Evolutionary conservation across 2,329 filamentous ascomycete species (phyloP).

Genomic region (Claviceps lovelessii): DNA sequence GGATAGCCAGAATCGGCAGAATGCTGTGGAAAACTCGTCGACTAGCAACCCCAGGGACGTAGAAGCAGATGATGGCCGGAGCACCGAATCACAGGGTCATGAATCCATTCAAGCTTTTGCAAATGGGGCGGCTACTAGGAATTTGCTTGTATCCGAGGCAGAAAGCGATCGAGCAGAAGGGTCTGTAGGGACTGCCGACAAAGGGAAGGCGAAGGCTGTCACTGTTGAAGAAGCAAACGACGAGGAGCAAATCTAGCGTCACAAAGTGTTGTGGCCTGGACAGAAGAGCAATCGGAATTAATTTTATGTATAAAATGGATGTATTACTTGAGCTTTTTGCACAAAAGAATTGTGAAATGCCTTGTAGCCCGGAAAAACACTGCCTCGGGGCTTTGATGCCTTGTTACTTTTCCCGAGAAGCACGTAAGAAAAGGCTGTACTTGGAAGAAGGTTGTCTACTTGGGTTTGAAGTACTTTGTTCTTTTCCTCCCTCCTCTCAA

Average conservation of each 20-base stretch:
- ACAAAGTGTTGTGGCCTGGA: not conserved
- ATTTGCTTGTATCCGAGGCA: not conserved
- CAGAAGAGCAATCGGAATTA: not conserved
- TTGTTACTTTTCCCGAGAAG: not conserved
- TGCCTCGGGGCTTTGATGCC: not conserved
- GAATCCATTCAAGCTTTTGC: not conserved
- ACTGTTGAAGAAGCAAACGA: constrained; percentile 32
- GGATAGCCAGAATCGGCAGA: constrained; percentile 16
- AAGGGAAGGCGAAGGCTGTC: constrained; percentile 31
- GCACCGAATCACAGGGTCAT: not conserved
- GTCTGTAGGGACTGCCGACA: constrained; percentile 10
- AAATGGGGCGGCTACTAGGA: not conserved
- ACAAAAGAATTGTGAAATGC: too few relatives aligned
- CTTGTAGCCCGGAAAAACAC: not conserved
- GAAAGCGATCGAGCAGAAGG: not conserved
- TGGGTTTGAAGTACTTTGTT: not conserved
- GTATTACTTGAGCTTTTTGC: too few relatives aligned
- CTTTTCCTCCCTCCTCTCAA: not conserved
- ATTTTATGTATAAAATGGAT: not conserved
- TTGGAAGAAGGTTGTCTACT: not conserved
- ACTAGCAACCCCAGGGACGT: not conserved
- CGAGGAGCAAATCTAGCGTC: constrained; percentile 13
- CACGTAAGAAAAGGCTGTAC: not conserved
- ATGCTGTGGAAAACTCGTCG: constrained; percentile 10
- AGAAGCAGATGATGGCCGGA: not conserved